Evolutionary conservation across 192 early-diverging fungal species (phyloP), one percentile per base, ranked within the genome.

Genomic region (Mortierella hygrophila): DNA sequence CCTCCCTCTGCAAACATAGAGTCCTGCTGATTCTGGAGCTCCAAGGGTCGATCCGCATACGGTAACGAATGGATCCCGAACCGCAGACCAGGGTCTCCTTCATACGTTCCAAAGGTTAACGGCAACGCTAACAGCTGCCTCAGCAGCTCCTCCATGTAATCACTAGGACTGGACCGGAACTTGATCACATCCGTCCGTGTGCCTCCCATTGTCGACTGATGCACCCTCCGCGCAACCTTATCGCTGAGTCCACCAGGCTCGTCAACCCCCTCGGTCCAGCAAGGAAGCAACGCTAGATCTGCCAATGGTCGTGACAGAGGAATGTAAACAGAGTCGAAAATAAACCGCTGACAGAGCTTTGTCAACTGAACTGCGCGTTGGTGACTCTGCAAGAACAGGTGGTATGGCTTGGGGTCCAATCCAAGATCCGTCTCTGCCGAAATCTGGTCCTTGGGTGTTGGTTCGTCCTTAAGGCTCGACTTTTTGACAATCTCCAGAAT

Each of bases 41-140:
- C 77, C 32, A 65, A 68, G 15, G 78, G 83, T 5, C 70, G 35
- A 23, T 85, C 83, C 6, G 83, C 75, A 75, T 85, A 85, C 0
- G 83, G 83, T 23, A 85, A 52, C 10, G 70, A 70, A 47, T 80
- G 83, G 40, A 85, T 85, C 3, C 83, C 83, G 18, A 85, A 85
- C 49, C 83, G 54, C 44, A 85, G 70, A 49, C 90, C 91, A 23
- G 89, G 90, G 78, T 93, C 93, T 44, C 92, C 92, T 26, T 89
- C 89, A 85, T 95, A 94, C 32, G 94, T 90, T 42, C 95, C 96
- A 77, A 97, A 91, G 20, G 94, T 91, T 68, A 94, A 92, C 18
- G 96, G 95, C 18, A 97, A 81, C 44, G 90, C 93, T 38, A 95
- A 82, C 15, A 97, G 73, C 72, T 94, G 90, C 72, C 95, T 94